These are phyloP conservation scores for Candida silvatica DNA, from an alignment of 805 yeast genomes.

Conservation along the genomic window DNA sequence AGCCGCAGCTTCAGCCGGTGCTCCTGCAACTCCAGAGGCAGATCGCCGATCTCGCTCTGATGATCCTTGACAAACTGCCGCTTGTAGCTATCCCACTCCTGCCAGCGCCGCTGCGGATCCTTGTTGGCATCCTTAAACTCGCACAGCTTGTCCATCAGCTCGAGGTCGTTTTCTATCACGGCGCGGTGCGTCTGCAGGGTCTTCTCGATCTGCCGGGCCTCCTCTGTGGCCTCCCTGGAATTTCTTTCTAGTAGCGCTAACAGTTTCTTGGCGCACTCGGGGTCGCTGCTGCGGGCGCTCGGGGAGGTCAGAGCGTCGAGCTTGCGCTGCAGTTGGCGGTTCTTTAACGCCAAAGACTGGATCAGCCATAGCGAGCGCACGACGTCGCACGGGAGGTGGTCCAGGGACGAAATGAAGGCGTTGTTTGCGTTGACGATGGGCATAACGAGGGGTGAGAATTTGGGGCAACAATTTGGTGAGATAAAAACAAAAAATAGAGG, in stretches of 20 bases:
- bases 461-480: background rate
- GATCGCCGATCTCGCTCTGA: background rate
- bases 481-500: background rate
- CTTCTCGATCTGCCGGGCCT: slow-evolving; percentile 15
- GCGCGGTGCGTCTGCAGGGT: slow-evolving; percentile 16
- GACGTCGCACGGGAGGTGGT: slow-evolving; percentile 31
- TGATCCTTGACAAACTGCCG: slow-evolving; percentile 7
- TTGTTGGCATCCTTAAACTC: slow-evolving; percentile 6
- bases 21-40: background rate
- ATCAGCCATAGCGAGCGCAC: slow-evolving; percentile 28
- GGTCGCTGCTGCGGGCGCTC: background rate
- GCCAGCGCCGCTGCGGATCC: slow-evolving; percentile 8
- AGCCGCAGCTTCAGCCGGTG: background rate
- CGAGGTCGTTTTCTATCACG: slow-evolving; percentile 17
- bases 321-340: slow-evolving; percentile 1
- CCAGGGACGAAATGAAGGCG: slow-evolving; percentile 28
- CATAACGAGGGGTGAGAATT: slow-evolving; percentile 11
- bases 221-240: slow-evolving; percentile 17
- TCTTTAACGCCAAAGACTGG: slow-evolving; percentile 22
- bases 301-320: slow-evolving; percentile 1
- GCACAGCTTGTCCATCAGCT: slow-evolving; percentile 14
- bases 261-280: slow-evolving; percentile 2
- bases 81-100: slow-evolving; percentile 16
- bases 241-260: slow-evolving; percentile 10
- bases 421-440: slow-evolving; percentile 23